Percentiles rank a stretch among this genome's conserved stretches.
Conservation (phyloP, 1,284 basidiomycete species). For the Ceratobasidium sp. region DNA sequence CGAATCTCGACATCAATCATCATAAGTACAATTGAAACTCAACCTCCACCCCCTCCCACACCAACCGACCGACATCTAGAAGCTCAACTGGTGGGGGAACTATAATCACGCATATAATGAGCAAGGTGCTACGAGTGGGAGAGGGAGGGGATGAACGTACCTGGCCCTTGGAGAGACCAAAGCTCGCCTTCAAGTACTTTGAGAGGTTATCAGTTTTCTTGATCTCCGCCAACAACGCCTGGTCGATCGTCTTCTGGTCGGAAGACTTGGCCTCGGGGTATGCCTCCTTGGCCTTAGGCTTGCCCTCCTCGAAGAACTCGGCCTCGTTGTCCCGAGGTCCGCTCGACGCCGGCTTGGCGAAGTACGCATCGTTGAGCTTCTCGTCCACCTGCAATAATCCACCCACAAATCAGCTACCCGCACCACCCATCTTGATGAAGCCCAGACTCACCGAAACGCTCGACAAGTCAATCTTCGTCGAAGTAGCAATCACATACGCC, state of each 20-base stretch:
- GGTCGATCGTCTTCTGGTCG: slow-evolving; percentile 96
- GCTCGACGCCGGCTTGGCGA: slow-evolving; percentile 84
- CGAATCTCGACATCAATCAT: slow-evolving; percentile 8
- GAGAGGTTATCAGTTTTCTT: slow-evolving; percentile 93
- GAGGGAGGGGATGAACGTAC: neutral
- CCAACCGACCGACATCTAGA: slow-evolving; percentile 65
- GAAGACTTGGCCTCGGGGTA: slow-evolving; percentile 91
- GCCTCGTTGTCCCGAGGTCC: slow-evolving; percentile 86
- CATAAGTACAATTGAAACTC: slow-evolving; percentile 36
- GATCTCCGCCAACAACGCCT: slow-evolving; percentile 84
- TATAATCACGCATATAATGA: slow-evolving; percentile 54
- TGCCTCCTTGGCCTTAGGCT: slow-evolving; percentile 92
- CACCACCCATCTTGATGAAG: slow-evolving; percentile 27
- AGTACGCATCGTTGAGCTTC: slow-evolving; percentile 96
- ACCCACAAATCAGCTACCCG: slow-evolving; percentile 18
- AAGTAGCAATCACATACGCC: slow-evolving; percentile 99
- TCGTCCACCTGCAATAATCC: slow-evolving; percentile 81
- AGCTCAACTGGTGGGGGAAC: slow-evolving; percentile 88
- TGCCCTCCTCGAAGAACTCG: slow-evolving; percentile 96
- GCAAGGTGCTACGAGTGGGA: neutral
- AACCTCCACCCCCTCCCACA: slow-evolving; percentile 2
- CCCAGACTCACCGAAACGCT: slow-evolving; percentile 74
- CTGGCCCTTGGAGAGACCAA: slow-evolving; percentile 94
- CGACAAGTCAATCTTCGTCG: slow-evolving; percentile 92
- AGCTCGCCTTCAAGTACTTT: slow-evolving; percentile 95